Evolutionary conservation across 140 eudicot genomes (phyloP).

Genomic region (Senecio squalidus): DNA sequence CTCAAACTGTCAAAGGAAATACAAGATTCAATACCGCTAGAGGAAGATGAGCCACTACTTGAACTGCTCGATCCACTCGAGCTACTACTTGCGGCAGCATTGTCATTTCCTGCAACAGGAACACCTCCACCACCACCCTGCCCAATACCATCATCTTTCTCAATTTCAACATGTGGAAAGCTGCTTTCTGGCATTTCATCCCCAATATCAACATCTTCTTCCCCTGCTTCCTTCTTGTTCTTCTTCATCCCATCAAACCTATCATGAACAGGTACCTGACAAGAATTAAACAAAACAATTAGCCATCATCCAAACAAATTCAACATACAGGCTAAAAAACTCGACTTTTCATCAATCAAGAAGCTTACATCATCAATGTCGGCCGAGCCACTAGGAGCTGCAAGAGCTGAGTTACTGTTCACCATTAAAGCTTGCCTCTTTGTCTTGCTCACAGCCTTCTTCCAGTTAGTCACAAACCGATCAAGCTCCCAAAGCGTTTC

Average conservation of each 20-base stretch:
- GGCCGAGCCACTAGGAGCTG: constrained; percentile 25
- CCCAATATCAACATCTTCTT: constrained; percentile 77
- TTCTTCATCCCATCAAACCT: constrained; percentile 43
- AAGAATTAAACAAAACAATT: not conserved
- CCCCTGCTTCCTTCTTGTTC: constrained; percentile 52
- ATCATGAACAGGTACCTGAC: constrained; percentile 43
- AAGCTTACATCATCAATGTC: constrained; percentile 62
- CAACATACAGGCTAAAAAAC: not conserved
- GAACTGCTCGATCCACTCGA: constrained; percentile 86
- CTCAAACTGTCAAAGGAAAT: constrained; percentile 17
- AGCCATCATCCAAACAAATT: not conserved
- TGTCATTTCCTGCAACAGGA: constrained; percentile 33
- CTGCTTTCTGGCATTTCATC: constrained; percentile 75
- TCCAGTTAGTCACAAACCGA: constrained; percentile 84
- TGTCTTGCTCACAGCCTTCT: constrained; percentile 73
- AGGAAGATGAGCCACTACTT: constrained; percentile 72
- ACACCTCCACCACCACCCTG: constrained; percentile 52
- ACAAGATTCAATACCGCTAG: constrained; percentile 71
- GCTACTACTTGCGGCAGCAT: constrained; percentile 49
- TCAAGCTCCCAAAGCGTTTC: constrained; percentile 95
- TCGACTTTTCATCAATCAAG: not conserved
- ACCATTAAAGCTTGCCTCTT: constrained; percentile 66
- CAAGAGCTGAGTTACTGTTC: constrained; percentile 30
- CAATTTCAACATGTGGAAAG: constrained; percentile 79
- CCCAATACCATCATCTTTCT: constrained; percentile 70